These are phyloP conservation scores for Ustilago tritici DNA, from an alignment of 1,284 basidiomycete genomes.

Conservation along the genomic window DNA sequence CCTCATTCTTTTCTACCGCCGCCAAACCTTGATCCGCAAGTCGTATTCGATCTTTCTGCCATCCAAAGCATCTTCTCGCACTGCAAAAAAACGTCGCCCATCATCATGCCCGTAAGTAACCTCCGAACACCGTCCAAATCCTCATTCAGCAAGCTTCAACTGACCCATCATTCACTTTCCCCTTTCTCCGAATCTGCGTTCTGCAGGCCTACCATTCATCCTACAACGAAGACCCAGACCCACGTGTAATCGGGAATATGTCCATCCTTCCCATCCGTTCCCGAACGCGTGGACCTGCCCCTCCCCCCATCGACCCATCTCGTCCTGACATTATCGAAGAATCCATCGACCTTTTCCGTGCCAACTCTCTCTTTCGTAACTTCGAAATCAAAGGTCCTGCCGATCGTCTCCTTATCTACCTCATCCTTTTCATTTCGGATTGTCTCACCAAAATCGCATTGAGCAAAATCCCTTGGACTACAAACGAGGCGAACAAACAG, in stretches of 20 bases:
- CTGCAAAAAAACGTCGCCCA: background rate
- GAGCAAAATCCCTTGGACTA: constrained; percentile 59
- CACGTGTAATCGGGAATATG: constrained; percentile 88
- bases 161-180: background rate
- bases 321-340: constrained; percentile 94
- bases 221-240: constrained; percentile 87
- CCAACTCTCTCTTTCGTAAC: constrained; percentile 99
- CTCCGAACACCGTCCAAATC: no score
- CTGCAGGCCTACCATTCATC: constrained; percentile 84
- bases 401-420: constrained; percentile 93
- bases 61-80: background rate
- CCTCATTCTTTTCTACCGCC: no score
- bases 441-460: constrained; percentile 77
- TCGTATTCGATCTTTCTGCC: background rate
- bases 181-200: background rate
- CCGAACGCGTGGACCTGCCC: constrained; percentile 89
- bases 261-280: constrained; percentile 90
- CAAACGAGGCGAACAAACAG: constrained; percentile 85
- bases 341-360: constrained; percentile 94
- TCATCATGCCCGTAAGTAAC: constrained; percentile 18
- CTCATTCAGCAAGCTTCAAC: no score
- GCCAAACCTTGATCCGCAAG: no score
- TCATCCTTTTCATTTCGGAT: constrained; percentile 98
- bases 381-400: constrained; percentile 99
- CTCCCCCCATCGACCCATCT: constrained; percentile 79